Conservation (phyloP, 164 flowering plant species). For the Buxus sempervirens region DNA sequence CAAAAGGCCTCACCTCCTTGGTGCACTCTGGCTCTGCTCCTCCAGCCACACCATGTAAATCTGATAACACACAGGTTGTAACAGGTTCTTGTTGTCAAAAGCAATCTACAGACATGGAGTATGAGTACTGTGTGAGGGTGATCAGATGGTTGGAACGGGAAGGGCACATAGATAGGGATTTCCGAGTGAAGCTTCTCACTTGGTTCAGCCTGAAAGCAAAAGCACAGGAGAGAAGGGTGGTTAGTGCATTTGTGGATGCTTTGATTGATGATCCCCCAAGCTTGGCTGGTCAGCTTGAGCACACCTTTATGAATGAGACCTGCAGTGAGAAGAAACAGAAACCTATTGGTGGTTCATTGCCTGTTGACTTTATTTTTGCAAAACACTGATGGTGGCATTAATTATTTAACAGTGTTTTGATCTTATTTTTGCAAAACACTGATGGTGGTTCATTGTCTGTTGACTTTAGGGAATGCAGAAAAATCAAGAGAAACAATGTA, state of each 20-base stretch:
- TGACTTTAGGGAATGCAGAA: neutral
- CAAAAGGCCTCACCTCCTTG: neutral
- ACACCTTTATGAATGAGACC: slow-evolving; percentile 51
- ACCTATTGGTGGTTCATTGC: slow-evolving; percentile 32
- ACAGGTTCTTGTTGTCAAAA: slow-evolving; percentile 10
- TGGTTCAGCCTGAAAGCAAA: slow-evolving; percentile 83
- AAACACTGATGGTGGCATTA: slow-evolving; percentile 46
- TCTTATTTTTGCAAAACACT: neutral
- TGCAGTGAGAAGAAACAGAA: slow-evolving; percentile 30
- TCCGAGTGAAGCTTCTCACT: slow-evolving; percentile 65
- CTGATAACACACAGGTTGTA: slow-evolving; percentile 12
- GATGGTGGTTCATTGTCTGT: too few species aligned
- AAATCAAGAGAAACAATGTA: neutral
- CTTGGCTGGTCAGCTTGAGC: slow-evolving; percentile 67
- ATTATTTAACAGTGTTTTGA: slow-evolving; percentile 6
- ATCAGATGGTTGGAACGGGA: slow-evolving; percentile 59
- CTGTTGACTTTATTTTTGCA: too few species aligned
- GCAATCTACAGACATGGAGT: slow-evolving; percentile 29
- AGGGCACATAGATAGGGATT: slow-evolving; percentile 55
- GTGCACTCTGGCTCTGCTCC: slow-evolving; percentile 16
- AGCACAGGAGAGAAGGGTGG: slow-evolving; percentile 53
- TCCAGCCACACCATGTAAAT: slow-evolving; percentile 40
- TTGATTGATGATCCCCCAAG: slow-evolving; percentile 66
- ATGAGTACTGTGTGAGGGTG: slow-evolving; percentile 50
- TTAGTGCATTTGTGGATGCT: slow-evolving; percentile 52